Evolutionary conservation across 2,329 filamentous ascomycete species (phyloP), one percentile per base, ranked within the genome.

Genomic region (Talaromyces piceae): DNA sequence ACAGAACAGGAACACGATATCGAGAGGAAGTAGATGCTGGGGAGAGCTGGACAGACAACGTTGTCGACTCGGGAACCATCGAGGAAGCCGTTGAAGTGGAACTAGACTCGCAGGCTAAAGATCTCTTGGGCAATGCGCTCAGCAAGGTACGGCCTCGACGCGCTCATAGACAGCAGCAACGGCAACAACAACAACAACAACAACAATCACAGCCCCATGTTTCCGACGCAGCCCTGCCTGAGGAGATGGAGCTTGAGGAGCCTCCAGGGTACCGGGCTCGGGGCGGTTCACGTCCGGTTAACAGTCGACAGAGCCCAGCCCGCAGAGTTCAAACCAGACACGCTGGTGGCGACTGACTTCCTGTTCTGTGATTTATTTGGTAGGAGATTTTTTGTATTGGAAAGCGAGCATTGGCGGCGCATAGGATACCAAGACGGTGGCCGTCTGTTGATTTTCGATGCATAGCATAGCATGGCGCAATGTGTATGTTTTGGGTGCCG

Each of bases 41-140:
- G 45, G 64, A 58, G 28, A 53, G 66, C 51, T 69, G 67, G 67
- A 69, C 66, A 0, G 68, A 70, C 31, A 64, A 70, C 46, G 61
- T 68, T 8, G 53, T 66, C 9, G 62, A 68, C 25, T 57, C 58
- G 11, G 57, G 56, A 20, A 60, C 61, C 7, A 33, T 63, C n/a
- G 64, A 66, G 26, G 64, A 68, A n/a, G 59, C 58, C 11, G 61
- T 69, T 3, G 67, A 68, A 45, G 70, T 69, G 65, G 69, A 70
- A 44, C 57, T 75, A 9, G 72, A 75, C 54, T 61, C 65, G 5
- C 69, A 73, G 53, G 72, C 72, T 1, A 68, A 73, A 47, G 67
- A 64, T 4, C 58, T 75, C 5, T 56, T 75, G 2, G 60, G 65
- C 18, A 64, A 66, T 5, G 71, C 71, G 1, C 59, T 74, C 26